Evolutionary conservation across 306 rosid species (phyloP).

Genomic region (Acmispon strigosus): DNA sequence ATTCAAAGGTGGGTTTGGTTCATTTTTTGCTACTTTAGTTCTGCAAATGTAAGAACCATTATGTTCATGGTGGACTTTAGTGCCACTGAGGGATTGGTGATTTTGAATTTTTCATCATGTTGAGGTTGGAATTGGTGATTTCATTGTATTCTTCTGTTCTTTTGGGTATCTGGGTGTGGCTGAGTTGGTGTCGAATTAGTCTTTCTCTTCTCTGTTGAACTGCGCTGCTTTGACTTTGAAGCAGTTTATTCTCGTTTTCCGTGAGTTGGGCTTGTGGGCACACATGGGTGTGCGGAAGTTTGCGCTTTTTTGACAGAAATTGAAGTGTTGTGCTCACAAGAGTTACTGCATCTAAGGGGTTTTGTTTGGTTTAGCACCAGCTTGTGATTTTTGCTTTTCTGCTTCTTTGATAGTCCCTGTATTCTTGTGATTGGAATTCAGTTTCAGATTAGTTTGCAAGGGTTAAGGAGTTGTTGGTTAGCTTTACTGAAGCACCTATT

Average conservation of each 20-base stretch:
- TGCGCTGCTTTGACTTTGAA: constrained; percentile 33
- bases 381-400: not conserved
- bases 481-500: constrained; percentile 9
- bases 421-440: constrained; percentile 3
- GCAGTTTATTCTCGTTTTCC: constrained; percentile 11
- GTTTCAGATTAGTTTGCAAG: not conserved
- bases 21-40: constrained; percentile 18
- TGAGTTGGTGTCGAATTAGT: constrained; percentile 31
- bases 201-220: constrained; percentile 18
- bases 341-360: constrained; percentile 20
- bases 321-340: constrained; percentile 2
- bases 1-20: constrained; percentile 32
- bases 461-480: not conserved
- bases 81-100: constrained; percentile 5
- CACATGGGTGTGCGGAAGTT: constrained; percentile 11
- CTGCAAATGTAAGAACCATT: not conserved
- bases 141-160: not conserved
- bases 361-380: not conserved
- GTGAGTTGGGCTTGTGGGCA: constrained; percentile 24
- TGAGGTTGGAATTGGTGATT: constrained; percentile 16
- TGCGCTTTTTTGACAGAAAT: constrained; percentile 5
- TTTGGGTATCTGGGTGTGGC: constrained; percentile 14
- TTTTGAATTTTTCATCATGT: constrained; percentile 6
- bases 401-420: not conserved
- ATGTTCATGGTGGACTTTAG: not conserved